Evolutionary conservation across 176 grass and related monocot genomes (phyloP), one percentile per base, ranked within the genome.

Genomic region (Alloteropsis semialata): DNA sequence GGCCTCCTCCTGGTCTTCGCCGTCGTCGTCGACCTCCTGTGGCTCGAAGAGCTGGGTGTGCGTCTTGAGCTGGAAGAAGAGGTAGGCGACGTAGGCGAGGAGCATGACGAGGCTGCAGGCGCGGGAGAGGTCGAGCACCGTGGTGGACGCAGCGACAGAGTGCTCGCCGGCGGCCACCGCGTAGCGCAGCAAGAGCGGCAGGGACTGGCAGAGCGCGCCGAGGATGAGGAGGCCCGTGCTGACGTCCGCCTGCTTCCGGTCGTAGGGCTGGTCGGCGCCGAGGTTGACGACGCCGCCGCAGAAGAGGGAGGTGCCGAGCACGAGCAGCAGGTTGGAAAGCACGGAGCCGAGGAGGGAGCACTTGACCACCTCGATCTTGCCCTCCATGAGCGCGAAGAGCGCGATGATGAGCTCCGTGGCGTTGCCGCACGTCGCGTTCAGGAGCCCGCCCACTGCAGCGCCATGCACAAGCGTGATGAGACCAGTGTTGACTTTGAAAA

Each of bases 381-480:
- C 91, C 27, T 81, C 25, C 50, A 85, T 18, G 18, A 99, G 87
- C 46, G 96, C 96, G 55, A 99, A 99, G 18, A 99, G 9, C 36
- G 93, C 89, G 84, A 99, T 96, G 80, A 99, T 99, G 42, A 99
- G 86, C 73, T 99, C 96, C 4, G 93, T 99, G 0, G 87, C 96
- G 74, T 99, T 99, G 54, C 96, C 96, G 83, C 96, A 99, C 59
- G 96, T 99, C 57, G 96, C 96, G 80, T 99, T 99, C 84, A 99
- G 81, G 21, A 99, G 89, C 0, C 93, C 96, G 19, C 96, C 96
- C 15, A 99, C 96, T 99, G 91, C 53, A 77, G 18, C 42, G 38
- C 75, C 75, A 78, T 78, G 57, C 76, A 78, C 2, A 19, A 43
- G 14, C 10, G 8, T 7, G 0, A 41, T 43, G 22, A 69, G 65